Evolutionary conservation across 345 rosid genomes (phyloP), one percentile per base, ranked within the genome.

Genomic region (Citrus trifoliata): DNA sequence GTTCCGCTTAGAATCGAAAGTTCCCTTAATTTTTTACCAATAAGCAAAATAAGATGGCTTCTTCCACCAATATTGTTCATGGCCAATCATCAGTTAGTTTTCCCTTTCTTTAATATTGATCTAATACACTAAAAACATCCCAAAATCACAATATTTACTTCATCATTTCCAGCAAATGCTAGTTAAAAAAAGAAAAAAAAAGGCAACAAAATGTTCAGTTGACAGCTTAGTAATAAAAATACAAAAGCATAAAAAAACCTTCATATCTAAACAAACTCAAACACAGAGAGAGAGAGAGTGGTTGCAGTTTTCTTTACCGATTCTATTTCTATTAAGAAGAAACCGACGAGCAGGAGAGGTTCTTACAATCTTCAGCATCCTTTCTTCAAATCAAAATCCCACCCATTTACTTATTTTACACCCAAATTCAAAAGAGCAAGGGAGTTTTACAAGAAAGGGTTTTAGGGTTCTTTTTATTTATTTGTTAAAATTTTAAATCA

Each of bases 321-420:
- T 42, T 78, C 56, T 78, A 24, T 38, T 70, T 28, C 69, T 38
- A 28, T 30, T 51, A 32, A 59, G 25, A 25, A 73, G 53, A 33
- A 40, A 59, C 27, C 42, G 53, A 28, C 53, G 27, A 24, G 46
- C 46, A 16, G 61, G 27, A 68, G 67, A 58, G 73, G 60, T 79
- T 65, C 77, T 75, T 2, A 40, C 8, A 58, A 58, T 27, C 77
- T 65, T 75, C 85, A 82, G 42, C 70, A 75, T 65, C 71, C n/a
- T 70, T 70, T 19, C 35, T 33, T 12, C 42, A 27, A 42, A 70
- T 42, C 35, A 69, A 46, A 69, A 42, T 32, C n/a, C 56, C 32
- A n/a, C 33, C n/a, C 70, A 13, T 21, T 14, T 38, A 27, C 37
- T 2, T 59, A 71, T 53, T 71, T 51, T 51, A 8, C 16, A 8